Evolutionary conservation across 495 filamentous ascomycete species (phyloP).

Genomic region (Annulohypoxylon nitens): DNA sequence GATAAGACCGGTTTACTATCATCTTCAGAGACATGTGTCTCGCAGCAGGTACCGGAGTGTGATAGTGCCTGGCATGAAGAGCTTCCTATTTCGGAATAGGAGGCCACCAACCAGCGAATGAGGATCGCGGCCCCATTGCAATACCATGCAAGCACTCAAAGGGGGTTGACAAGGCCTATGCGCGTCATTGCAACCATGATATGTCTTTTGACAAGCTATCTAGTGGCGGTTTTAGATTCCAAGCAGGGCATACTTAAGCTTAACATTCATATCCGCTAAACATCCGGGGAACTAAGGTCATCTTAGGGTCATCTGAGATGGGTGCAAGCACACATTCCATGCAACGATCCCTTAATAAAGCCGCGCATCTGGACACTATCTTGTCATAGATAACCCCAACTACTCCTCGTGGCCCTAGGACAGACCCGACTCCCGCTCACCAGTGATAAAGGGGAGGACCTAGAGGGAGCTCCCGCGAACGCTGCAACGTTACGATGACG

Average conservation of each 20-base stretch:
- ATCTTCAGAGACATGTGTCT: slow-evolving; percentile 38
- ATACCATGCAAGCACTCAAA: slow-evolving; percentile 39
- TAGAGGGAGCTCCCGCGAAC: slow-evolving; percentile 22
- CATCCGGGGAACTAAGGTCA: slow-evolving; percentile 34
- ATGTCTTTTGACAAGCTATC: slow-evolving; percentile 42
- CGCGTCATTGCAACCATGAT: slow-evolving; percentile 45
- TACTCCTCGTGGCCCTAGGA: slow-evolving; percentile 20
- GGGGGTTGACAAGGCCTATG: slow-evolving; percentile 38
- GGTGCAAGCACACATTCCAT: slow-evolving; percentile 36
- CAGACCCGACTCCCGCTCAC: slow-evolving; percentile 14
- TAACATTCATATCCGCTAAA: slow-evolving; percentile 28
- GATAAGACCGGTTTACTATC: slow-evolving; percentile 36
- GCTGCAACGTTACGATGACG: slow-evolving; percentile 44
- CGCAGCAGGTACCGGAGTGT: slow-evolving; percentile 43
- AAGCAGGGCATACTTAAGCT: slow-evolving; percentile 28
- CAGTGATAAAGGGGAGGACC: slow-evolving; percentile 20
- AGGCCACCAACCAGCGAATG: slow-evolving; percentile 25
- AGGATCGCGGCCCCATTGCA: slow-evolving; percentile 16
- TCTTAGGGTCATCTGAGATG: slow-evolving; percentile 43
- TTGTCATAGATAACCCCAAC: slow-evolving; percentile 37
- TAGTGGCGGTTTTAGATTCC: slow-evolving; percentile 20
- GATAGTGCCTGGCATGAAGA: slow-evolving; percentile 47
- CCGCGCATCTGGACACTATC: slow-evolving; percentile 28
- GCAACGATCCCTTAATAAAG: slow-evolving; percentile 40
- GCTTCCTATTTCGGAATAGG: slow-evolving; percentile 51